phyloP scores from a whole-genome alignment of 768 basidiomycete genomes.

The Gymnopilus dilepis region DNA sequence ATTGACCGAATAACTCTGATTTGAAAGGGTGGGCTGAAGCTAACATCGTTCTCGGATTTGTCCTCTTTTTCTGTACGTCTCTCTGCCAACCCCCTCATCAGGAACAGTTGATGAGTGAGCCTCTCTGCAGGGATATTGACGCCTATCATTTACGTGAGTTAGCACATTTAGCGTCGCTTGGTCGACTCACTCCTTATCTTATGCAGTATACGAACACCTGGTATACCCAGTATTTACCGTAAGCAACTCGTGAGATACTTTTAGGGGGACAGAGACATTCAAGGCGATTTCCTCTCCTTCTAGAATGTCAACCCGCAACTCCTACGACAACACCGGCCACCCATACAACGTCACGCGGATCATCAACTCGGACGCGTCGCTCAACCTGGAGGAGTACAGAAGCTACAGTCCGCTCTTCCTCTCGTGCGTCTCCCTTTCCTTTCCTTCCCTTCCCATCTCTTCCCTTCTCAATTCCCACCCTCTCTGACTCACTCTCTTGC shows the following conservation, averaged over 20 bases:
- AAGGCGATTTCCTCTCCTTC: background rate
- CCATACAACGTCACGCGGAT: slow-evolving; percentile 64
- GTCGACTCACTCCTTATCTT: background rate
- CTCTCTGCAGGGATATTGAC: slow-evolving; percentile 75
- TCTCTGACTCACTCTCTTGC: too few species aligned
- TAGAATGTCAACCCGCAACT: slow-evolving; percentile 60
- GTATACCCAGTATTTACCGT: slow-evolving; percentile 60
- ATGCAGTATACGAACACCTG: slow-evolving; percentile 64
- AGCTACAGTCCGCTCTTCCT: slow-evolving; percentile 65
- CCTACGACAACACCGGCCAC: slow-evolving; percentile 65
- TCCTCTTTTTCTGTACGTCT: slow-evolving; percentile 58
- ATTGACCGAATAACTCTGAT: background rate
- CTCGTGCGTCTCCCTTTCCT: slow-evolving; percentile 40
- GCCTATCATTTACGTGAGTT: slow-evolving; percentile 58
- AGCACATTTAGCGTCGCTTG: slow-evolving; percentile 18
- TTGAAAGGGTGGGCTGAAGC: slow-evolving; percentile 69
- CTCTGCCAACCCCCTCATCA: slow-evolving; percentile 35
- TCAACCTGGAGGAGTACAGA: slow-evolving; percentile 60
- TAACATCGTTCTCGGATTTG: slow-evolving; percentile 63
- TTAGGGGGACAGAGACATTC: too few species aligned
- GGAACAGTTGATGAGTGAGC: slow-evolving; percentile 73
- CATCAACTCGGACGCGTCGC: slow-evolving; percentile 53
- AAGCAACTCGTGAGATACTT: slow-evolving; percentile 25
- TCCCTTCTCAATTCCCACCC: too few species aligned
- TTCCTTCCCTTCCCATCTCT: too few species aligned